Evolutionary conservation across 2,329 filamentous ascomycete species (phyloP).

Genomic region (Rutstroemia sydowiana): DNA sequence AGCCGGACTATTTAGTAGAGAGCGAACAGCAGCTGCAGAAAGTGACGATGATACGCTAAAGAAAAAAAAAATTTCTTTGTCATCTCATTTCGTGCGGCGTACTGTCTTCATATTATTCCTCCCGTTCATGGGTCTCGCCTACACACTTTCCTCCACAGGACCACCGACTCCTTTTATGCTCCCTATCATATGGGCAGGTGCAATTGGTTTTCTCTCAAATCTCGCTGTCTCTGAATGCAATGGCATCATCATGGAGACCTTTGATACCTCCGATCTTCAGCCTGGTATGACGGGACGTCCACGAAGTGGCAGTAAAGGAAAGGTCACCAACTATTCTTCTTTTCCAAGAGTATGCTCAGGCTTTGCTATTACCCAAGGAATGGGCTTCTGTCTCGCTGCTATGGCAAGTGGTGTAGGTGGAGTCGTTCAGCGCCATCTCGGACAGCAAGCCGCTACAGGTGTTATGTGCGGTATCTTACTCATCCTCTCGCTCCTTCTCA

Average conservation of each 20-base stretch:
- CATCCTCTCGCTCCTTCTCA: slow-evolving; percentile 54
- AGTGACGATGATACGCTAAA: slow-evolving; percentile 63
- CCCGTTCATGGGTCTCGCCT: slow-evolving; percentile 59
- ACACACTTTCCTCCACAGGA: slow-evolving; percentile 59
- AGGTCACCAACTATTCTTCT: slow-evolving; percentile 64
- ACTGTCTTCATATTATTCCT: slow-evolving; percentile 59
- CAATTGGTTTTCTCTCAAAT: slow-evolving; percentile 63
- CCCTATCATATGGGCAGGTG: slow-evolving; percentile 57
- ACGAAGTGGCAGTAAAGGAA: slow-evolving; percentile 34
- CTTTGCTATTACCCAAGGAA: slow-evolving; percentile 60
- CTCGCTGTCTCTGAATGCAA: slow-evolving; percentile 71
- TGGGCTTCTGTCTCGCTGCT: slow-evolving; percentile 64
- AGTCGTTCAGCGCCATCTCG: slow-evolving; percentile 55
- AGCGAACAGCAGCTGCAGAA: slow-evolving; percentile 49
- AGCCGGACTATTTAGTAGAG: slow-evolving; percentile 60
- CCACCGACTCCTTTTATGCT: slow-evolving; percentile 52
- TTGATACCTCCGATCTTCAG: slow-evolving; percentile 72
- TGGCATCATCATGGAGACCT: slow-evolving; percentile 73
- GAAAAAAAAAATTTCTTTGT: slow-evolving; percentile 54
- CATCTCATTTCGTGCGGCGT: slow-evolving; percentile 63
- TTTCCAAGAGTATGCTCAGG: slow-evolving; percentile 68
- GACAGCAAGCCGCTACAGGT: slow-evolving; percentile 60
- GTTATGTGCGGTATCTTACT: slow-evolving; percentile 62
- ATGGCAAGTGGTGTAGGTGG: slow-evolving; percentile 62
- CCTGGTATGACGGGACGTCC: slow-evolving; percentile 58